phyloP scores from a whole-genome alignment of 805 yeast genomes.

The Kazachstania martiniae region DNA sequence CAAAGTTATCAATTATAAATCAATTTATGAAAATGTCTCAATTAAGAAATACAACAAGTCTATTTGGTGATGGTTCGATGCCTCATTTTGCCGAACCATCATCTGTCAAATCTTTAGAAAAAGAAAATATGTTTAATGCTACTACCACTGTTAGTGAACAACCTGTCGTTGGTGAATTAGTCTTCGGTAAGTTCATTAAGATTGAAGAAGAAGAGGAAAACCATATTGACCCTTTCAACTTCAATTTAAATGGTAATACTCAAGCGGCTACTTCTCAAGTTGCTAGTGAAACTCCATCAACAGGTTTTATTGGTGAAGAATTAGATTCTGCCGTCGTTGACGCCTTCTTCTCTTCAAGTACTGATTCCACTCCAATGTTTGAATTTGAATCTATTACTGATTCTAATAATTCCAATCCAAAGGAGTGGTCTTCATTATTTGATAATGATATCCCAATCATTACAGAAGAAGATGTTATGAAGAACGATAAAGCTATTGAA shows the following conservation, averaged over 20 bases:
- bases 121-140: constrained; percentile 1
- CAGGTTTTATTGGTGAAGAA: too few relatives aligned
- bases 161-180: constrained; percentile 17
- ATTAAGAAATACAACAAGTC: constrained; percentile 8
- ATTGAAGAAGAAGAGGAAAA: constrained; percentile 1
- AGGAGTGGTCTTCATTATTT: constrained; percentile 53
- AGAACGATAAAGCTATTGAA: constrained; percentile 15
- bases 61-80: constrained; percentile 7
- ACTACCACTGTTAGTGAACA: constrained; percentile 2
- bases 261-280: not conserved
- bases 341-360: constrained; percentile 32
- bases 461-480: constrained; percentile 26
- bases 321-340: constrained; percentile 57
- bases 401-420: constrained; percentile 20
- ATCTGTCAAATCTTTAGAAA: too few relatives aligned
- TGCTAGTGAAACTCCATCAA: too few relatives aligned
- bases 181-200: constrained; percentile 16
- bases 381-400: constrained; percentile 18
- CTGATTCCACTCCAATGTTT: constrained; percentile 55
- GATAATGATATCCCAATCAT: constrained; percentile 33
- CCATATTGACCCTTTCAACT: not conserved
- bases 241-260: not conserved
- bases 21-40: constrained; percentile 8
- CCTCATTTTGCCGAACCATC: too few relatives aligned
- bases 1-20: constrained; percentile 1